Conservation (phyloP, 805 yeast species). For the Vanderwaltozyma polyspora region DNA sequence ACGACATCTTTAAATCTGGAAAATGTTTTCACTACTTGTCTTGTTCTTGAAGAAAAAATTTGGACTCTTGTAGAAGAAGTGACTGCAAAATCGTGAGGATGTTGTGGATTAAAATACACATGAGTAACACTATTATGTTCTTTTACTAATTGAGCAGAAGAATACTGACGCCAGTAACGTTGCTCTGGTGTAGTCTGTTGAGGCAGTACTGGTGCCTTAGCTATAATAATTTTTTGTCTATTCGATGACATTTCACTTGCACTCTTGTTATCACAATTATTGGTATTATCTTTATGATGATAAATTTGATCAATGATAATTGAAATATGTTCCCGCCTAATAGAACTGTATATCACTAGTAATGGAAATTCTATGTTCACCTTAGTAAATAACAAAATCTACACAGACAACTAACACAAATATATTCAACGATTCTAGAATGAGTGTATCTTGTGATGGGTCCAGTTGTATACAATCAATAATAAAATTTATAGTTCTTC, state of each 20-base stretch:
- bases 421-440: not conserved
- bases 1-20: slow-evolving; percentile 85
- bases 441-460: no score
- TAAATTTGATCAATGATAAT: no score
- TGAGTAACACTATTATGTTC: slow-evolving; percentile 89
- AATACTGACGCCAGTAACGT: slow-evolving; percentile 83
- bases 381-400: no score
- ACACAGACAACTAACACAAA: no score
- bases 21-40: slow-evolving; percentile 81
- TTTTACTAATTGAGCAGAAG: slow-evolving; percentile 78
- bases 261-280: no score
- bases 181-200: slow-evolving; percentile 80
- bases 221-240: slow-evolving; percentile 51
- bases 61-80: slow-evolving; percentile 88
- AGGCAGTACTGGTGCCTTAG: slow-evolving; percentile 66
- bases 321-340: no score
- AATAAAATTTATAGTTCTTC: no score
- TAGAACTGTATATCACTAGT: no score
- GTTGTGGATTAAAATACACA: slow-evolving; percentile 72
- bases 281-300: no score
- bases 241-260: slow-evolving; percentile 86
- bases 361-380: not conserved
- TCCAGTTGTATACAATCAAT: no score
- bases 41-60: slow-evolving; percentile 83
- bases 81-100: slow-evolving; percentile 88